These are phyloP conservation scores for Wickerhamiella sorbophila DNA, from an alignment of 805 yeast genomes.

Conservation along the genomic window DNA sequence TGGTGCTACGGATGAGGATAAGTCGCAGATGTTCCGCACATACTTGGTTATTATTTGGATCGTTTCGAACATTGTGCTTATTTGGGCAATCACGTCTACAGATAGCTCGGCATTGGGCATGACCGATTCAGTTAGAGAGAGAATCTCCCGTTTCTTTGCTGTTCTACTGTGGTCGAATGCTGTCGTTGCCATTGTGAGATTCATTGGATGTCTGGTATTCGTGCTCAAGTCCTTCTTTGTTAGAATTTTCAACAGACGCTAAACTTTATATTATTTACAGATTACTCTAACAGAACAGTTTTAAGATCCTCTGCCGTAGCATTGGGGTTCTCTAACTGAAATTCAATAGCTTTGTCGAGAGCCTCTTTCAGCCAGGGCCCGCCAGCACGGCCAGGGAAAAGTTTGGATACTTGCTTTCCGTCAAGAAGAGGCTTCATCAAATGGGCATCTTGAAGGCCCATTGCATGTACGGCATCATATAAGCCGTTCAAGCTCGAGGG, in stretches of 20 bases:
- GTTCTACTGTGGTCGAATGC: constrained; percentile 51
- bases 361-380: constrained; percentile 75
- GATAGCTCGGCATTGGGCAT: constrained; percentile 24
- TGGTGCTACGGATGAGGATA: constrained; percentile 23
- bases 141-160: constrained; percentile 28
- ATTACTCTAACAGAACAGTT: too few relatives aligned
- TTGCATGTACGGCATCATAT: constrained; percentile 20
- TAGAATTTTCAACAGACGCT: constrained; percentile 12
- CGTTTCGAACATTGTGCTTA: constrained; percentile 26
- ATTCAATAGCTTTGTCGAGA: constrained; percentile 41
- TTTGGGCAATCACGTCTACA: constrained; percentile 27
- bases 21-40: constrained; percentile 29
- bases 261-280: not conserved
- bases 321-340: constrained; percentile 69
- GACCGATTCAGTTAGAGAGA: constrained; percentile 26
- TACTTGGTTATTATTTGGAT: constrained; percentile 29
- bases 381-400: constrained; percentile 40
- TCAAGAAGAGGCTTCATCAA: constrained; percentile 51
- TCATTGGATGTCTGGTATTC: constrained; percentile 39
- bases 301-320: constrained; percentile 38
- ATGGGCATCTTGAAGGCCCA: constrained; percentile 32
- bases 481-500: constrained; percentile 25
- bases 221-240: constrained; percentile 21
- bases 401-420: constrained; percentile 46
- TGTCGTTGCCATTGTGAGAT: constrained; percentile 41